These are phyloP conservation scores for Sugiyamaella sp. DNA, from an alignment of 1,139 yeast species.

Conservation along the genomic window DNA sequence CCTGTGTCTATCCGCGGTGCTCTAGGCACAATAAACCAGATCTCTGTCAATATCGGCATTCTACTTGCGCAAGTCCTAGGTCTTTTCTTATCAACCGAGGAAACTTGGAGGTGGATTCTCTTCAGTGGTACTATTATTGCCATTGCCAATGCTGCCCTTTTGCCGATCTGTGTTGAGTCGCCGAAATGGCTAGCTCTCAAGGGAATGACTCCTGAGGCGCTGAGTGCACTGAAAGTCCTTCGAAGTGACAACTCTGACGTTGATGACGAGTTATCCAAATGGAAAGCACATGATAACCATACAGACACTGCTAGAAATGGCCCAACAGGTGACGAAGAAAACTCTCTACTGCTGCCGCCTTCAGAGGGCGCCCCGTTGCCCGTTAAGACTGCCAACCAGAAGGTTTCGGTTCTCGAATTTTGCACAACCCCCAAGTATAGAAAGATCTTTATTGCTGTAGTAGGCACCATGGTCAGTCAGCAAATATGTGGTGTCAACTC, in stretches of 20 bases:
- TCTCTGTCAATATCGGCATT: slow-evolving; percentile 82
- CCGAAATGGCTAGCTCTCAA: slow-evolving; percentile 72
- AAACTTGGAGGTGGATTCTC: slow-evolving; percentile 73
- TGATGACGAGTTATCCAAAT: slow-evolving; percentile 35
- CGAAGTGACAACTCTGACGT: slow-evolving; percentile 37
- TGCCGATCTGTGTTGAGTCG: slow-evolving; percentile 64
- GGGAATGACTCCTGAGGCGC: slow-evolving; percentile 45
- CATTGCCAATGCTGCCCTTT: slow-evolving; percentile 49
- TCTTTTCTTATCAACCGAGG: slow-evolving; percentile 61
- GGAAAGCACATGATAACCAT: slow-evolving; percentile 22
- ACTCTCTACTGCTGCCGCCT: slow-evolving; percentile 1
- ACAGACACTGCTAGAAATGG: not conserved
- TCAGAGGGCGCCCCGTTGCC: slow-evolving; percentile 3
- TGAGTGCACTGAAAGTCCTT: slow-evolving; percentile 40
- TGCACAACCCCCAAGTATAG: slow-evolving; percentile 54
- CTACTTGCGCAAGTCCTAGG: slow-evolving; percentile 77
- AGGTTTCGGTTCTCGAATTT: slow-evolving; percentile 46
- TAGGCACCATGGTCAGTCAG: slow-evolving; percentile 80
- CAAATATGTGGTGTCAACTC: slow-evolving; percentile 93
- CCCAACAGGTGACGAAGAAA: slow-evolving; percentile 13
- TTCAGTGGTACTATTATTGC: slow-evolving; percentile 62
- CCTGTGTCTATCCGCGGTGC: slow-evolving; percentile 71
- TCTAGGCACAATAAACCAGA: slow-evolving; percentile 86
- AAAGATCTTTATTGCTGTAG: slow-evolving; percentile 65
- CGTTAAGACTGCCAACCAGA: slow-evolving; percentile 18